Percentiles rank a stretch among this genome's conserved stretches.
These are phyloP conservation scores for Begonia fuchsioides DNA, from an alignment of 306 rosid genomes.

Conservation along the genomic window DNA sequence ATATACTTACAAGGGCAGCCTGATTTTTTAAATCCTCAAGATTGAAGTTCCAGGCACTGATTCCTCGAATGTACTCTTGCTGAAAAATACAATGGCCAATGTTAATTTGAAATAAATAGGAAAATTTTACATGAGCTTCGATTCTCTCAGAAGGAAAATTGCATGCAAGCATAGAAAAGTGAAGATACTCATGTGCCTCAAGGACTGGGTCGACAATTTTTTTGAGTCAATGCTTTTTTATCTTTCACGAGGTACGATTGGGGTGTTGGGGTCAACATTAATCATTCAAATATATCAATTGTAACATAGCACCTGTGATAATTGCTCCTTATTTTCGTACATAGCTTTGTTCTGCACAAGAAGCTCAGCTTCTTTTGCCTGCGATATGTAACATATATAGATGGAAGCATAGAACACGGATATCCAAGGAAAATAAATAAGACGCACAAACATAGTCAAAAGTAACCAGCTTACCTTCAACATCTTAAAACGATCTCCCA, in stretches of 20 bases:
- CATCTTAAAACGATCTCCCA: constrained; percentile 74
- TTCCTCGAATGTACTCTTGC: constrained; percentile 99
- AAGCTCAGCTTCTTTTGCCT: constrained; percentile 77
- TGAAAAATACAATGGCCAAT: constrained; percentile 19
- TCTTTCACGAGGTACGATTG: not conserved
- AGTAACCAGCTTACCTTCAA: constrained; percentile 48
- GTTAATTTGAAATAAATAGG: constrained; percentile 2
- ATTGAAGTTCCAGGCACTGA: constrained; percentile 99
- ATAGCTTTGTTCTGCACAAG: constrained; percentile 56
- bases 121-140: not conserved
- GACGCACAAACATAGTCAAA: constrained; percentile 5
- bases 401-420: not conserved
- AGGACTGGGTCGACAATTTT: not conserved
- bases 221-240: not conserved
- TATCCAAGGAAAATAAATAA: not conserved
- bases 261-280: too few relatives aligned
- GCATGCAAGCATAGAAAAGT: not conserved
- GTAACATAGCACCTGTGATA: constrained; percentile 46
- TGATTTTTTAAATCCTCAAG: constrained; percentile 88
- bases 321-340: constrained; percentile 62
- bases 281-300: too few relatives aligned
- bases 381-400: constrained; percentile 1
- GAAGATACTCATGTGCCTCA: not conserved
- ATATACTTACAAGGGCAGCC: constrained; percentile 85
- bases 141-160: not conserved